Percentiles rank a stretch among this genome's conserved stretches.
These are phyloP conservation scores for Mycena floridula DNA, from an alignment of 768 basidiomycete species.

Conservation along the genomic window DNA sequence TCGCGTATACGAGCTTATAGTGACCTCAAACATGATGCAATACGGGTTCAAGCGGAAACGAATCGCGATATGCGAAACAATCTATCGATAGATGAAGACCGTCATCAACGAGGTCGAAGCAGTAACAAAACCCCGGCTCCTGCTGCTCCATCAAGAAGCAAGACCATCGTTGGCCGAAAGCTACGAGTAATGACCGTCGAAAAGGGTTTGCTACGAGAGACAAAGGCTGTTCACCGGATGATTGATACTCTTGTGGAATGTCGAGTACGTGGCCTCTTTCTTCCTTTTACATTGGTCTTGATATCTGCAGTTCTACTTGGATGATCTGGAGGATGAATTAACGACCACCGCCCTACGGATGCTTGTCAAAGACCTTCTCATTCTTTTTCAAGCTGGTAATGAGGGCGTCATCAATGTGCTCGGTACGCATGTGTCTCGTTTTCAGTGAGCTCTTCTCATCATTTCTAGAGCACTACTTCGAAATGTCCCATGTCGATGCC, in stretches of 20 bases:
- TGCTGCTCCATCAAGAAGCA: slow-evolving; percentile 49
- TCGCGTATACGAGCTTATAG: slow-evolving; percentile 81
- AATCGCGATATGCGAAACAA: slow-evolving; percentile 82
- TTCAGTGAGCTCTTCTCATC: slow-evolving; percentile 23
- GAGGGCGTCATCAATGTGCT: slow-evolving; percentile 86
- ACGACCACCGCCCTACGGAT: slow-evolving; percentile 84
- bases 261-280: slow-evolving; percentile 50
- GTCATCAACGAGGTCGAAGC: slow-evolving; percentile 24
- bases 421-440: slow-evolving; percentile 39
- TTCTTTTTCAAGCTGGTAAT: slow-evolving; percentile 93
- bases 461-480: slow-evolving; percentile 85
- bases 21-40: slow-evolving; percentile 90
- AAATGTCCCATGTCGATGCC: slow-evolving; percentile 95
- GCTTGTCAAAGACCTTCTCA: slow-evolving; percentile 93
- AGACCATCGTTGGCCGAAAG: slow-evolving; percentile 78
- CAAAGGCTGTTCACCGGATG: slow-evolving; percentile 84
- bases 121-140: slow-evolving; percentile 23
- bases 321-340: slow-evolving; percentile 89
- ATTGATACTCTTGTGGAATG: slow-evolving; percentile 86
- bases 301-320: slow-evolving; percentile 75
- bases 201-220: slow-evolving; percentile 91
- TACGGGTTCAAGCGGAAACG: slow-evolving; percentile 88
- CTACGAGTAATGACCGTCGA: slow-evolving; percentile 90
- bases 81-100: slow-evolving; percentile 54
- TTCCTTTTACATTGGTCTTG: slow-evolving; percentile 3